Base-by-base conservation (phyloP, 352 stramenopile genomes). In the Globisporangium apiculatum region DNA sequence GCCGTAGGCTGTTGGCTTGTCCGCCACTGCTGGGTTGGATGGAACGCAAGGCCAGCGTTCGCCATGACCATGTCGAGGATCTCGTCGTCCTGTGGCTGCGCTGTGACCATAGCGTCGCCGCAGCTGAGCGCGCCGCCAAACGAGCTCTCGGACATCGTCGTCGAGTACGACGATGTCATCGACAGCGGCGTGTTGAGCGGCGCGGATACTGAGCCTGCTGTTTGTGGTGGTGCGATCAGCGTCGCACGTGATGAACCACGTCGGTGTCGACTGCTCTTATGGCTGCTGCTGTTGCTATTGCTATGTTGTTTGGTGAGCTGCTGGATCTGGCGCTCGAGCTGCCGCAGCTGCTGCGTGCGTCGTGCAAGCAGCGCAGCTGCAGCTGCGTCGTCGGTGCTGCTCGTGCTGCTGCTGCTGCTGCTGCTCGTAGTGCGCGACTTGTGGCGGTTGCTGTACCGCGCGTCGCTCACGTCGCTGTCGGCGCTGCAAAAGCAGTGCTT, bases 141-240 rank as follows among this genome's bases (percentile, higher is more conserved):
- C 10, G 72, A 81, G 56, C 65, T 71, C 62, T 84, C 74, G 15
- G 74, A 84, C 62, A 69, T 71, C 5, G 65, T 65, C 12, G 54
- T 57, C 54, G 60, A 66, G 49, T 66, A 61, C 41, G 60, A 58
- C 50, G 60, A 61, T n/a, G 59, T 12, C 52, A 60, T 35, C 18
- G 58, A 59, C 11, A 58, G 51, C 47, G 58, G 53, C 37, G 58
- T 63, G 11, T 42, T n/a, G 24, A 35, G 24, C n/a, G 51, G 9
- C 51, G 9, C 31, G 24, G 9, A 41, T 15, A 17, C n/a, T 14
- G 40, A 43, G 7, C 7, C 7, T 12, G 11, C 7, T 12, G 40
- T 12, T 14, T 0, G 18, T 24, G 45, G 14, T 36, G 45, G 45
- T 5, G 45, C 45, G 4, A 49, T 49, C 15, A 49, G 7, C n/a